Evolutionary conservation across 2,329 filamentous ascomycete genomes (phyloP), one percentile per base, ranked within the genome.

Genomic region (Pestalotiopsis sp.): DNA sequence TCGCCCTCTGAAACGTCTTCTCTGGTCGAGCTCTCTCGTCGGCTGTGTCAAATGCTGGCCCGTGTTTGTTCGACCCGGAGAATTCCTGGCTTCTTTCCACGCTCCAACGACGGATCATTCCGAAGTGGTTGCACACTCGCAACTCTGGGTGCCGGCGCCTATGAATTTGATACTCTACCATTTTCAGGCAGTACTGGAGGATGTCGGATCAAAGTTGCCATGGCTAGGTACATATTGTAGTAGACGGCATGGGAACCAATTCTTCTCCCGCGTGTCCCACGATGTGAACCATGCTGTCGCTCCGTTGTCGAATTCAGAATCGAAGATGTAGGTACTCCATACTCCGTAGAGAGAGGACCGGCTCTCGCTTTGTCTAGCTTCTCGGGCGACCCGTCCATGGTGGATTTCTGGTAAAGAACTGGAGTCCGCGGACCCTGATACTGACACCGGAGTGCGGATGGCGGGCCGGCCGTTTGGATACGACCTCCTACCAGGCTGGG

Each of bases 21-120:
- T 27, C 39, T 57, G 20, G 61, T 52, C 11, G 45, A n/a, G n/a
- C 63, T 31, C 39, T 66, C 57, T 57, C 14, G 7, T 57, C 63
- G 49, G 39, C 20, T 56, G 63, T 66, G 20, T 57, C 63, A 66
- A 66, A 31, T 66, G 49, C 63, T 66, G 13, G 45, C 27, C 49
- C 41, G 39, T 66, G 63, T 56, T 58, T 66, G n/a, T 36, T 49
- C 20, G 63, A 38, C 45, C 31, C 63, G 63, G 63, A 66, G 63
- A 66, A 64, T 66, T 66, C 39, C 39, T 12, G 13, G 13, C 17
- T 4, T 56, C 41, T 23, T 20, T 36, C 31, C 31, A 36, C 20
- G 13, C 61, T 39, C n/a, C 23, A 14, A 3, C 14, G 38, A 64
- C 61, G 61, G 61, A 52, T 64, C 61, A 64, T 52, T 64, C 39